These are phyloP conservation scores for Fagus crenata DNA, from an alignment of 306 rosid genomes.

Conservation along the genomic window DNA sequence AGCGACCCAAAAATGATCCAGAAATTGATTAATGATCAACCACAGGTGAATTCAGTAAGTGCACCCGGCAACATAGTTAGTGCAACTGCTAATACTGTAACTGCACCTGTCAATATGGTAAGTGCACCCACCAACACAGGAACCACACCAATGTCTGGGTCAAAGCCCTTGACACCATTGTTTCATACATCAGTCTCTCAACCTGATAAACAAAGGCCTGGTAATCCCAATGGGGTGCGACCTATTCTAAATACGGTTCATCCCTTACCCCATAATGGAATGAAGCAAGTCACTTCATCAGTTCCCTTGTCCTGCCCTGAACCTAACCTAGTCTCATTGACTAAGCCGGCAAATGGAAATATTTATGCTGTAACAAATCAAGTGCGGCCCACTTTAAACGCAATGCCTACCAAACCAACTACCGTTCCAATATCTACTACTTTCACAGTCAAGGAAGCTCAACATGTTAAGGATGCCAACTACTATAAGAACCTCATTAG, in stretches of 20 bases:
- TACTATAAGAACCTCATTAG: slow-evolving; percentile 66
- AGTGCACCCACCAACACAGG: slow-evolving; percentile 15
- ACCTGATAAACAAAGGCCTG: slow-evolving; percentile 24
- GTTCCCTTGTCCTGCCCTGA: slow-evolving; percentile 23
- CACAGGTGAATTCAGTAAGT: slow-evolving; percentile 17
- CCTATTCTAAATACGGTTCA: slow-evolving; percentile 25
- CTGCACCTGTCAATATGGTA: slow-evolving; percentile 20
- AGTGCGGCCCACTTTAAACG: slow-evolving; percentile 24
- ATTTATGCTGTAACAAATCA: slow-evolving; percentile 24
- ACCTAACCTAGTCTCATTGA: slow-evolving; percentile 15
- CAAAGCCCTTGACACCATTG: slow-evolving; percentile 21
- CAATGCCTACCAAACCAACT: slow-evolving; percentile 29
- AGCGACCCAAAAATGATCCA: slow-evolving; percentile 61
- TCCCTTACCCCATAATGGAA: slow-evolving; percentile 31
- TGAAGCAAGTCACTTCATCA: slow-evolving; percentile 23
- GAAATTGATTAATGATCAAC: slow-evolving; percentile 40
- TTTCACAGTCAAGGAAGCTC: slow-evolving; percentile 20
- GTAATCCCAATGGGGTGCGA: slow-evolving; percentile 25
- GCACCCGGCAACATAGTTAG: slow-evolving; percentile 13
- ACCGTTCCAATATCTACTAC: slow-evolving; percentile 3
- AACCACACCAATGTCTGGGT: slow-evolving; percentile 25
- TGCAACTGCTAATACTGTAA: slow-evolving; percentile 19
- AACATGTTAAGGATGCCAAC: slow-evolving; percentile 50
- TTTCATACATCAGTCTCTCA: slow-evolving; percentile 12
- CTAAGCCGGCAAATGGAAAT: slow-evolving; percentile 22